Evolutionary conservation across 805 yeast species (phyloP).

Genomic region (Candida maris): DNA sequence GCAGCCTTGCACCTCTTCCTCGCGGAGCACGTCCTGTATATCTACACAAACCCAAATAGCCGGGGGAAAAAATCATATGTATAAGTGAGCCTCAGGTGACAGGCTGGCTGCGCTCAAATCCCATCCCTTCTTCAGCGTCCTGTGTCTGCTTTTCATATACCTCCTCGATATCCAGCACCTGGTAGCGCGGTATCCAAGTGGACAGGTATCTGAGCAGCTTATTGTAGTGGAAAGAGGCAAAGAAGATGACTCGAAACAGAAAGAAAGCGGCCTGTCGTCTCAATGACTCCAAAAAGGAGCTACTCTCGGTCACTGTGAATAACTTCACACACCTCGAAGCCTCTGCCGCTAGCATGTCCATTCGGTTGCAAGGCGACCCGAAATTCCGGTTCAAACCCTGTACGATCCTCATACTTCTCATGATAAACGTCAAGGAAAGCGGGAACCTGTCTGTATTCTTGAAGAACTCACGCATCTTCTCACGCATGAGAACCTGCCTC

Average conservation of each 20-base stretch:
- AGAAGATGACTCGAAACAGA: slow-evolving; percentile 23
- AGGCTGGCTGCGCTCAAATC: slow-evolving; percentile 33
- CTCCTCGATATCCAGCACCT: slow-evolving; percentile 41
- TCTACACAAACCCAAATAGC: not conserved
- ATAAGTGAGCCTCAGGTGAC: too few species aligned
- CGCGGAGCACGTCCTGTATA: not conserved
- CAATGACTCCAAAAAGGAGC: slow-evolving; percentile 6
- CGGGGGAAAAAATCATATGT: not conserved
- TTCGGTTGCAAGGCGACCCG: slow-evolving; percentile 73
- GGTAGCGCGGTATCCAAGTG: slow-evolving; percentile 18
- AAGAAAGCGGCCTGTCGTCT: slow-evolving; percentile 16
- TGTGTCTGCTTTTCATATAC: slow-evolving; percentile 41
- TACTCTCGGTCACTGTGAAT: slow-evolving; percentile 11
- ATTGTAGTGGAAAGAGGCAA: slow-evolving; percentile 22
- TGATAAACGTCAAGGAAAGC: slow-evolving; percentile 57
- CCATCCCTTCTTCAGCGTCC: slow-evolving; percentile 41
- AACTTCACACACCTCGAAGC: slow-evolving; percentile 35
- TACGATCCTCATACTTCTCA: slow-evolving; percentile 70
- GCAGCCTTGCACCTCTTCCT: too few species aligned
- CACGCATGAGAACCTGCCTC: slow-evolving; percentile 39
- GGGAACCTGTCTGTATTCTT: slow-evolving; percentile 67
- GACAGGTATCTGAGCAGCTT: slow-evolving; percentile 9
- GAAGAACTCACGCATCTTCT: slow-evolving; percentile 52
- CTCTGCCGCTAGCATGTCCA: slow-evolving; percentile 57
- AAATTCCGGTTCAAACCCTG: slow-evolving; percentile 63